Evolutionary conservation across 768 basidiomycete genomes (phyloP), one percentile per base, ranked within the genome.

Genomic region (Mycena vitilis): DNA sequence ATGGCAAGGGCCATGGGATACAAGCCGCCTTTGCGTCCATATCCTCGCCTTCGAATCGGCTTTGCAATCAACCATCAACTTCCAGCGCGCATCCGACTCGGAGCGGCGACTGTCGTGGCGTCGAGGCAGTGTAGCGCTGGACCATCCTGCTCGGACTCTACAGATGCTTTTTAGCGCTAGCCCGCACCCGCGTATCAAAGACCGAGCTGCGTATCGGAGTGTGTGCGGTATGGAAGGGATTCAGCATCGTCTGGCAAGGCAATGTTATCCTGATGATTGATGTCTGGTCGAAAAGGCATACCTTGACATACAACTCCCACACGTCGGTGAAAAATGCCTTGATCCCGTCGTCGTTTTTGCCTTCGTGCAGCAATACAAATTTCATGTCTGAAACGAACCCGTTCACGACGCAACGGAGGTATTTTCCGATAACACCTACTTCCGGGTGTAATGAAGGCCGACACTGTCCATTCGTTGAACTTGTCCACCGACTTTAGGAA

Each of bases 391-490:
- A 23, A 23, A 52, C 55, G 62, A 60, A 51, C 22, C 71, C 57
- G 77, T 71, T 5, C 2, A 30, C 30, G 77, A 68, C 75, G 74
- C 66, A 65, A 25, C 51, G 36, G 47, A 49, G 45, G 36, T 5
- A 5, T 2, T 30, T 30, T 5, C 40, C 47, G 23, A 47, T 34
- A 47, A 23, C 63, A 73, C 95, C 83, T 81, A 99, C 97, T 98
- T 69, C 93, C 94, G 1, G 96, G 91, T 0, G 98, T 99, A 22
- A 99, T 84, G 81, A 98, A 99, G 37, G 94, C 95, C 18, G 98
- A 99, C 22, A 99, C 91, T 4, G 90, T 96, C 98, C 98, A 99
- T 77, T 99, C 98, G 76, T 99, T 98, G 81, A 98, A 98, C 82
- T 92, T 95, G 85, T 99, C 98, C 66, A 99, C 90, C 20, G 91